Evolutionary conservation across 257 asterid species (phyloP).

Genomic region (Parsonsia alboflavescens): DNA sequence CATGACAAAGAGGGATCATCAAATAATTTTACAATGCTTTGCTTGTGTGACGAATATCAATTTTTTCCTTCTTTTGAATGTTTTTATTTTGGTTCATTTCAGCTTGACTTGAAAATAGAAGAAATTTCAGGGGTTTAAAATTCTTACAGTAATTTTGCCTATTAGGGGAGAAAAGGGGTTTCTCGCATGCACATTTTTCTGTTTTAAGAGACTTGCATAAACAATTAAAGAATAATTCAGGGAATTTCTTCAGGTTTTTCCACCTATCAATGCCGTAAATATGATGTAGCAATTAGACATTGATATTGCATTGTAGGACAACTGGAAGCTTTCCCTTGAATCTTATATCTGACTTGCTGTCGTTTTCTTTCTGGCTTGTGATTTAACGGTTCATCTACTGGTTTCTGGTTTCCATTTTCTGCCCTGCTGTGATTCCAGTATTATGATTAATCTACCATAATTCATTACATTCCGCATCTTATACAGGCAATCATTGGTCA

Average conservation of each 20-base stretch:
- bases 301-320: not conserved
- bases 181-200: not conserved
- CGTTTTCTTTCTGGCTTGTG: not conserved
- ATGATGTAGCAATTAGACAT: not conserved
- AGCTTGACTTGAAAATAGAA: not conserved
- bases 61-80: not conserved
- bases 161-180: not conserved
- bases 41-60: not conserved
- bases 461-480: conserved; percentile 6
- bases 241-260: not conserved
- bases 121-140: not conserved
- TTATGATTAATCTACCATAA: not conserved
- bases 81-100: not conserved
- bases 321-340: not conserved
- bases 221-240: not conserved
- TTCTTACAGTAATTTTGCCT: not conserved
- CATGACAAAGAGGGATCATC: not conserved
- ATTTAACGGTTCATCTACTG: not conserved
- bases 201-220: not conserved
- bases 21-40: not conserved
- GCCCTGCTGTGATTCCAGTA: not conserved
- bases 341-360: not conserved
- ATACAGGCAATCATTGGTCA: conserved; percentile 46
- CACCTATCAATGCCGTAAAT: not conserved
- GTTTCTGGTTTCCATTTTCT: not conserved